A percentile compares a stretch with the other conserved stretches of the same genome.
Evolutionary conservation across 768 basidiomycete genomes (phyloP).

Genomic region (Leucogyrophana mollusca): DNA sequence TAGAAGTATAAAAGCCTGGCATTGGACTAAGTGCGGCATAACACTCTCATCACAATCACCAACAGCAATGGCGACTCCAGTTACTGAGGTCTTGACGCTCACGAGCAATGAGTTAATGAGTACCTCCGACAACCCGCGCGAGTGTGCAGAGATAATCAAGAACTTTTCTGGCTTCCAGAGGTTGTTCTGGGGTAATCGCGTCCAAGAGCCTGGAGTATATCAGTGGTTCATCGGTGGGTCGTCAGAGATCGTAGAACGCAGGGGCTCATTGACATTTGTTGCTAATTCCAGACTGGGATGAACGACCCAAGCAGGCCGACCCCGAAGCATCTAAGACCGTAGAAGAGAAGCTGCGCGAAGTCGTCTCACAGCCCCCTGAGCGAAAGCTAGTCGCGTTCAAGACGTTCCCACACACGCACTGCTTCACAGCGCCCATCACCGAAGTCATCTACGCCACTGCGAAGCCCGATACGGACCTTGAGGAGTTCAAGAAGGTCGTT

Average conservation of each 20-base stretch:
- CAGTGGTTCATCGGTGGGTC: background rate
- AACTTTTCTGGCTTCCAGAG: background rate
- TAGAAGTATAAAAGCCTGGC: no score
- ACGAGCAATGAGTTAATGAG: background rate
- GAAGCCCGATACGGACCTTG: constrained; percentile 3
- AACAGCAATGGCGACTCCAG: no score
- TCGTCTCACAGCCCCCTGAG: background rate
- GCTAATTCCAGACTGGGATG: background rate
- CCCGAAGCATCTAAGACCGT: background rate
- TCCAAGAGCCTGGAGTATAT: constrained; percentile 4
- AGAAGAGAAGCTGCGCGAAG: background rate
- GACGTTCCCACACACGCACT: constrained; percentile 1
- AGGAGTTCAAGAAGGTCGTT: constrained; percentile 1
- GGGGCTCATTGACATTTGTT: background rate
- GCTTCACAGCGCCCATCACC: constrained; percentile 2
- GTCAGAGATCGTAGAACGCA: background rate
- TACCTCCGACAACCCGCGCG: background rate
- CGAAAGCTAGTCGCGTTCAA: constrained; percentile 5
- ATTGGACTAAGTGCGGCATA: no score
- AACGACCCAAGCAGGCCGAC: background rate
- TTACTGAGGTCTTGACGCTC: constrained; percentile 1
- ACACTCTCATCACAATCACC: no score
- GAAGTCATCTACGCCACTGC: background rate
- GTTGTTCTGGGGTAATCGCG: background rate
- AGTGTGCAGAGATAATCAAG: background rate